Evolutionary conservation across 164 flowering plant genomes (phyloP), one percentile per base, ranked within the genome.

Genomic region (Dillenia turbinata): DNA sequence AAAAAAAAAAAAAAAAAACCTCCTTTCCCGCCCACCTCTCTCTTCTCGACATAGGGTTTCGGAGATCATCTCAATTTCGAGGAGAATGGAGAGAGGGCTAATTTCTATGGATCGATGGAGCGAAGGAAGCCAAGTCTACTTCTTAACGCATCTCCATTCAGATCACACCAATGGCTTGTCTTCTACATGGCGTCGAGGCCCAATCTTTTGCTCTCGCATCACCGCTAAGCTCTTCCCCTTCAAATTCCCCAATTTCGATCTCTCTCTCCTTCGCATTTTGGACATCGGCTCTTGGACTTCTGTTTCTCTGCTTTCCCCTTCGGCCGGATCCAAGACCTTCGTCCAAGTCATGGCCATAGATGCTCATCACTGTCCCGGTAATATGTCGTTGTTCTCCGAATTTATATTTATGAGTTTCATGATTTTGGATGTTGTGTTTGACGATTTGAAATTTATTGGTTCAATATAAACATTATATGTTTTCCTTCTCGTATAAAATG

Each of bases 361-460:
- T 51, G 98, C 98, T 15, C 77, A 78, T 54, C 98, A 92, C 54
- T 92, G 96, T 66, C 98, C 95, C 43, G 98, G 98, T 92, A 69
- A 22, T 9, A 24, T 15, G 26, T 9, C 26, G 40, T 4, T 33
- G 40, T 33, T 33, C 40, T 33, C 40, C 40, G 40, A 33, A 33
- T 4, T 33, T 33, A 33, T 33, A 33, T 4, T 5, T 33, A 61
- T 16, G 14, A 14, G 0, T 0, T 11, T n/a, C 44, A 11, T 26
- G 12, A 19, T 59, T 47, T 43, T 65, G 5, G 11, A 60, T 26
- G 56, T 64, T 33, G 54, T 16, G 51, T 0, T 62, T 53, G 48
- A 49, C 9, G 8, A 13, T 46, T 69, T 33, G 9, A 26, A 26
- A 10, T 13, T 6, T 8, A 11, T 49, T 17, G 9, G 59, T 6